Evolutionary conservation across 306 rosid species (phyloP), one percentile per base, ranked within the genome.

Genomic region (Ziziphus jujuba): DNA sequence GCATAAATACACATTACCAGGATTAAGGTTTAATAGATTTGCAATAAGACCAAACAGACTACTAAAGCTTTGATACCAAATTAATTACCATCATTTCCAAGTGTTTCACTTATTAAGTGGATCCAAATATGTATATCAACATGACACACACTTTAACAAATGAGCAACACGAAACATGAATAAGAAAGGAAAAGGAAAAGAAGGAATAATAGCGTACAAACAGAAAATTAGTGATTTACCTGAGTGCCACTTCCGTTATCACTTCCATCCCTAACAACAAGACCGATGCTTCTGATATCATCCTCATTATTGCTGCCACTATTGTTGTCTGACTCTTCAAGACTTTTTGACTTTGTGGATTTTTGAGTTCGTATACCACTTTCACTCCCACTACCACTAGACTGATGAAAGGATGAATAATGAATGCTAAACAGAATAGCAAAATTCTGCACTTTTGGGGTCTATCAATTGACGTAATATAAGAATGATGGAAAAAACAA

Each of bases 241-340:
- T 81, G 89, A 72, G 91, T 81, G 55, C 85, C 87, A 77, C 85
- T 85, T 71, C 91, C 91, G 52, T 78, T 81, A 72, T 88, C 91
- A 61, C 91, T 81, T 72, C 82, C 87, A 74, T 72, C 84, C 71
- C 20, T 79, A 69, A 67, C 28, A 67, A 54, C 77, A 63, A 61
- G 71, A 70, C 69, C 73, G 59, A 71, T 76, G 78, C 80, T 84
- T 78, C 84, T 83, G 55, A 48, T 59, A 61, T 82, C 80, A 81
- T 77, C 75, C 66, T 83, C 95, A 53, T 81, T 77, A 48, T 80
- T 81, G 80, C 82, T 83, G 23, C 73, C 95, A 81, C 69, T 74
- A 61, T 77, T 81, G 67, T 83, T 88, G 66, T 79, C 85, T 31
- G 77, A 72, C 31, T 79, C 84, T 60, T 76, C 83, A 9, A 61